Percentiles rank a stretch among this genome's conserved stretches.
Evolutionary conservation across 495 filamentous ascomycete genomes (phyloP).

Genomic region (Aspergillus funiculosus): DNA sequence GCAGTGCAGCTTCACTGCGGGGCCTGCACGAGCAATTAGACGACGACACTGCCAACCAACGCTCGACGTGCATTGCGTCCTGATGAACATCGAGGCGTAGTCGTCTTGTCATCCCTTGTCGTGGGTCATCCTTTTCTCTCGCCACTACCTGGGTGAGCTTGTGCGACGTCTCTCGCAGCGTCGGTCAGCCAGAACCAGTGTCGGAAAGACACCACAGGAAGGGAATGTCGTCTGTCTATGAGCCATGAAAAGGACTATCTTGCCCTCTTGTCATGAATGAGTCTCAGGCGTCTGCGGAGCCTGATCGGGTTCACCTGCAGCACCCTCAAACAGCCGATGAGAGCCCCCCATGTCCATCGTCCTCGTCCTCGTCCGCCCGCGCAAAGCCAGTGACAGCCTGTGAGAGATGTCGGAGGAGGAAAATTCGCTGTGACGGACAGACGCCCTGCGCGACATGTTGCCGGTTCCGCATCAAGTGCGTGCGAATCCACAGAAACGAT

Average conservation of each 20-base stretch:
- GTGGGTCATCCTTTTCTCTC: too few relatives aligned
- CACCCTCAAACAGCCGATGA: constrained; percentile 5
- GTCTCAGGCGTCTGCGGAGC: constrained; percentile 6
- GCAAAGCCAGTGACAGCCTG: constrained; percentile 14
- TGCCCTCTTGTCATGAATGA: constrained; percentile 11
- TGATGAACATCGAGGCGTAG: too few relatives aligned
- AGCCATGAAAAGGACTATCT: constrained; percentile 9
- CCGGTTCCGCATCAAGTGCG: constrained; percentile 15
- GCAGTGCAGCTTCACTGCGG: too few relatives aligned
- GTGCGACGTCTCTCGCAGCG: too few relatives aligned
- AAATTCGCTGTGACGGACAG: constrained; percentile 21
- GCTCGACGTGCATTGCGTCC: too few relatives aligned
- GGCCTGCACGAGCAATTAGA: too few relatives aligned
- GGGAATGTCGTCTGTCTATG: neutral
- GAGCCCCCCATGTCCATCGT: neutral
- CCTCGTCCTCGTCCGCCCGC: constrained; percentile 3
- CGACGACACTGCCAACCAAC: too few relatives aligned
- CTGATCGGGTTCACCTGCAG: neutral
- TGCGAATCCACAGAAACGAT: constrained; percentile 14
- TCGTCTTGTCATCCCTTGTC: too few relatives aligned
- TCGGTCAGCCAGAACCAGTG: too few relatives aligned
- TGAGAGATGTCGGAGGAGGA: constrained; percentile 18
- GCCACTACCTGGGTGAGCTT: too few relatives aligned
- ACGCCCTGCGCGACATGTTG: constrained; percentile 19
- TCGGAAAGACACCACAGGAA: neutral